phyloP scores from a whole-genome alignment of 2,329 filamentous ascomycete species.

The Ophiosphaerella narmari region DNA sequence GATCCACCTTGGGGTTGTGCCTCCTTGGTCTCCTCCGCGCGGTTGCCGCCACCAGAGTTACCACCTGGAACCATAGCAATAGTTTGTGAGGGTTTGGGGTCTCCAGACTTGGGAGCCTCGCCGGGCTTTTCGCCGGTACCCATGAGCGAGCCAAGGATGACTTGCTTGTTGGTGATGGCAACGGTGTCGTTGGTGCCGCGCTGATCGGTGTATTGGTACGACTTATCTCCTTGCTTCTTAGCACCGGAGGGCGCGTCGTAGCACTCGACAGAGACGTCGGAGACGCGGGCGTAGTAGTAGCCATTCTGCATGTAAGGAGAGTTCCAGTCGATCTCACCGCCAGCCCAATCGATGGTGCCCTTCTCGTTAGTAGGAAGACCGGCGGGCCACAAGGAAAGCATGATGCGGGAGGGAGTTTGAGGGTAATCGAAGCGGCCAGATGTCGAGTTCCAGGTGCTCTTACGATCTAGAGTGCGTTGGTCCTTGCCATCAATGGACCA shows the following conservation, averaged over 20 bases:
- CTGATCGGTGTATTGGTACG: constrained; percentile 74
- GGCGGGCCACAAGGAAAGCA: constrained; percentile 95
- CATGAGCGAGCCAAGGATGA: constrained; percentile 76
- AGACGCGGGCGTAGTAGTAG: constrained; percentile 86
- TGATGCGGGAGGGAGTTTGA: constrained; percentile 87
- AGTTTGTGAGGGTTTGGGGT: constrained; percentile 28
- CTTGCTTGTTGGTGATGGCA: constrained; percentile 72
- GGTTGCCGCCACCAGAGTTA: constrained; percentile 55
- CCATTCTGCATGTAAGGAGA: constrained; percentile 79
- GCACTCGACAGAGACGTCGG: constrained; percentile 81
- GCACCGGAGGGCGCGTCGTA: constrained; percentile 78
- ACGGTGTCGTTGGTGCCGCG: constrained; percentile 75
- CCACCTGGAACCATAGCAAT: constrained; percentile 62
- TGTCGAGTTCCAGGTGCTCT: constrained; percentile 84
- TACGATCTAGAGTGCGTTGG: constrained; percentile 73
- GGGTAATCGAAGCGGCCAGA: constrained; percentile 83
- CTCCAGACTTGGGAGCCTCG: constrained; percentile 46
- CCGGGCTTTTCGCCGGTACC: constrained; percentile 78
- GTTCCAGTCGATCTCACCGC: constrained; percentile 87
- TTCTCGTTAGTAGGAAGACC: constrained; percentile 76
- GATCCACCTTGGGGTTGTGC: constrained; percentile 12
- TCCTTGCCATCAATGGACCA: constrained; percentile 86
- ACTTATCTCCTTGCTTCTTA: constrained; percentile 61
- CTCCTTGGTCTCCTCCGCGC: constrained; percentile 31
- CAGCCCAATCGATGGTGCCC: constrained; percentile 90